Evolutionary conservation across 805 yeast genomes (phyloP).

Genomic region (Lipomyces anomalus): DNA sequence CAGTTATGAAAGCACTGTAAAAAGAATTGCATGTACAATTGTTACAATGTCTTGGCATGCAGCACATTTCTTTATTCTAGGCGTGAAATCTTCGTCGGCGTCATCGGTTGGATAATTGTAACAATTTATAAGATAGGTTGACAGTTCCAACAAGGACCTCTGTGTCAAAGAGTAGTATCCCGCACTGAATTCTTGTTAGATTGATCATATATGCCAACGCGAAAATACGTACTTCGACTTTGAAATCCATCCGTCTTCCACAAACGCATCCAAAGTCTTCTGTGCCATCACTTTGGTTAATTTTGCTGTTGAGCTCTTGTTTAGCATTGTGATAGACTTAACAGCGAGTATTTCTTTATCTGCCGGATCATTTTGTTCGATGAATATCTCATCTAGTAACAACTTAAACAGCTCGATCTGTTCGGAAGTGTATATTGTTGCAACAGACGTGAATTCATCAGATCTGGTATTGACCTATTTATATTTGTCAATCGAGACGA

Average conservation of each 20-base stretch:
- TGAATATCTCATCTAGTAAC: background rate
- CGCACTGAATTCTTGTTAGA: background rate
- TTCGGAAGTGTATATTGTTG: conserved; percentile 2
- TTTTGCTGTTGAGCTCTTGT: background rate
- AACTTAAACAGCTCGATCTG: background rate
- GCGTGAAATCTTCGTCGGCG: background rate
- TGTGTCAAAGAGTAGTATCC: conserved; percentile 1
- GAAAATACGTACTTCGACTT: background rate
- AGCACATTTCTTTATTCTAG: conserved; percentile 1
- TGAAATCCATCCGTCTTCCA: conserved; percentile 1
- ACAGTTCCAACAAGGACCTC: background rate
- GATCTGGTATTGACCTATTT: background rate
- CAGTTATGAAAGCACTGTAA: too few species aligned
- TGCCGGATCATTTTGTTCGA: background rate
- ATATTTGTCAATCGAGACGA: background rate
- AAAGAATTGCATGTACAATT: too few species aligned
- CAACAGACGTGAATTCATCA: background rate
- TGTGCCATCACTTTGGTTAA: conserved; percentile 2
- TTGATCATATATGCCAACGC: too few species aligned
- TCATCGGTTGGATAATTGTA: conserved; percentile 1
- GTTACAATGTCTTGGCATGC: conserved; percentile 3
- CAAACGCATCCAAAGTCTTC: background rate
- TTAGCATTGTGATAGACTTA: background rate
- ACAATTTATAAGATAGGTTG: background rate
- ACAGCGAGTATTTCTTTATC: background rate